Evolutionary conservation across 106 monocot genomes (phyloP), one percentile per base, ranked within the genome.

Genomic region (Phalaenopsis equestris): DNA sequence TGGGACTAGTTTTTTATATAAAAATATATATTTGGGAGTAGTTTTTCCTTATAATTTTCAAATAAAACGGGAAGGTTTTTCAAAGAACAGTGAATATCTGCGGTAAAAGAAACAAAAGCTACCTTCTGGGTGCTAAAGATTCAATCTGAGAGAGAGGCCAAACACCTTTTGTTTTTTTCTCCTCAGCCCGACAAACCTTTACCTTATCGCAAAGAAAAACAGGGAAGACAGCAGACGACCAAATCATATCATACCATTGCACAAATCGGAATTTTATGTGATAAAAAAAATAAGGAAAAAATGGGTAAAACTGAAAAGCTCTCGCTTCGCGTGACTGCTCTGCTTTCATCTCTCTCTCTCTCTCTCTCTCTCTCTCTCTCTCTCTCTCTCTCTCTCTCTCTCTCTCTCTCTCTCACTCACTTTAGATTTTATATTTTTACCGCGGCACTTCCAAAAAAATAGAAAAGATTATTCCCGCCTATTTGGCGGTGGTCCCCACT

Each of bases 251-350:
- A n/a, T 72, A 45, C 43, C 19, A 43, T 14, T 21, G 42, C 17
- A 19, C 45, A 19, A 75, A 75, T 75, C 17, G 43, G 42, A 45
- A 43, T 36, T 41, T 73, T 43, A 43, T 36, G 12, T 42, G 16
- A 43, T 42, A 42, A 42, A 43, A 42, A 74, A 41, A 17, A 41
- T 2, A 24, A 30, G 30, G 6, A 30, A 9, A 67, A 67, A 70
- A 12, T 8, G 16, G 72, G 41, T 41, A 41, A 14, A 72, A 41
- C 39, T 38, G 16, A n/a, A 75, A 75, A 46, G 74, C 74, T n/a
- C 74, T 75, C 74, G 74, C 6, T 75, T 75, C 41, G 74, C 43
- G 74, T 75, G 74, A 43, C 10, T 8, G n/a, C 3, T 75, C 74
- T 75, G 43, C 41, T 74, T 45, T 45, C n/a, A n/a, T 72, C 72